Evolutionary conservation across 2,329 filamentous ascomycete species (phyloP), one percentile per base, ranked within the genome.

Genomic region (Xylariaceae sp.): DNA sequence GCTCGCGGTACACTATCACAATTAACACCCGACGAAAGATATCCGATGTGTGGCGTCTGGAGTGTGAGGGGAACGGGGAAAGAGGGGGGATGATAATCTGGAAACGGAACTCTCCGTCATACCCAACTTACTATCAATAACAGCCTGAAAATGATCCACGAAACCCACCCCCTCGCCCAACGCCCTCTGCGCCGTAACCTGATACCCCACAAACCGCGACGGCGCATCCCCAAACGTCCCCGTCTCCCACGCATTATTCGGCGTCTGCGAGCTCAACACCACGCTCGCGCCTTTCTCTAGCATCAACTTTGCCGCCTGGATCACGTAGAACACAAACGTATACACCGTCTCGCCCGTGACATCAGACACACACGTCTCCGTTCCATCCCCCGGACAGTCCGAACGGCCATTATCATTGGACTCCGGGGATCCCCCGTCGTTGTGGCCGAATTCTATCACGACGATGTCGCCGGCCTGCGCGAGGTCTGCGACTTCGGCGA

Each of bases 391-490:
- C 0, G 70, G 72, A 64, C 86, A 88, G 64, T 82, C 83, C 11
- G 78, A 79, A 30, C 84, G 80, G 3, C 83, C 83, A 66, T 88
- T 88, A 72, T 88, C 85, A 10, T 70, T 75, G 6, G 71, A 69
- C 55, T 65, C 67, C 2, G 83, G 76, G 1, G 78, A 78, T 4
- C 85, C 84, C 49, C 85, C 86, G 68, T 89, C 87, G 71, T 89
- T 89, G 76, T 89, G 86, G 0, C 87, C 86, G 68, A 89, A 88
- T 67, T 88, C 85, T 60, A 89, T 87, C 58, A 88, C 76, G 8
- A 88, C 84, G 66, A 82, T 84, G 73, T 88, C 86, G 60, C 82
- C 83, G 2, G 76, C 58, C 65, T 78, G 62, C 11, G 87, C 73
- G 1, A 75, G 64, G 44, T 73, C 70, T 59, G 80, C 77, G 58